Percentiles rank a stretch among this genome's conserved stretches.
phyloP scores from a whole-genome alignment of 176 grass and related monocot genomes.

The Raddia distichophylla region DNA sequence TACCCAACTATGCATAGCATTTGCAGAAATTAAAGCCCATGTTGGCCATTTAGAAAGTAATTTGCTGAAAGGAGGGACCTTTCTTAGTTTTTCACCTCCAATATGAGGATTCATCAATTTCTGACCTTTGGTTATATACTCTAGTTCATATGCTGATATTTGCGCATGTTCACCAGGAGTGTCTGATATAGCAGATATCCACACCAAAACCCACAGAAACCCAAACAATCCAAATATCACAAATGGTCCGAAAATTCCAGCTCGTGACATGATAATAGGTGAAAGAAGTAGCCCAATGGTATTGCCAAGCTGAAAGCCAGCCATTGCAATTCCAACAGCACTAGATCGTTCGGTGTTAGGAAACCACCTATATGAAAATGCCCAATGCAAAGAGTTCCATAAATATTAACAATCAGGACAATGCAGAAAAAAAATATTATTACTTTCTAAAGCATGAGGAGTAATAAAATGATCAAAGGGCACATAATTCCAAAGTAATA shows the following conservation, averaged over 20 bases:
- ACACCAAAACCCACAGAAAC: conserved; percentile 96
- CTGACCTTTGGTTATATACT: conserved; percentile 82
- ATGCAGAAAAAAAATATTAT: neutral
- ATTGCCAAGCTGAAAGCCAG: conserved; percentile 95
- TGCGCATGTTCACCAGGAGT: conserved; percentile 71
- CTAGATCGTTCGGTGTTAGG: conserved; percentile 87
- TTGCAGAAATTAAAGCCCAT: conserved; percentile 97
- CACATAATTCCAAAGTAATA: conserved; percentile 46
- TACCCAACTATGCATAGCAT: conserved; percentile 99
- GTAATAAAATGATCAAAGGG: conserved; percentile 16
- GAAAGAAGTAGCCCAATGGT: conserved; percentile 83
- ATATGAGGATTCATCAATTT: conserved; percentile 55
- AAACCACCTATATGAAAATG: conserved; percentile 92
- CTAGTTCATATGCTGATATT: conserved; percentile 84
- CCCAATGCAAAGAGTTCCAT: conserved; percentile 37
- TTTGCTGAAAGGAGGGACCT: conserved; percentile 87
- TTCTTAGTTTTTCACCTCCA: conserved; percentile 59
- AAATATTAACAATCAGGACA: neutral
- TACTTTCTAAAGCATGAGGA: conserved; percentile 27
- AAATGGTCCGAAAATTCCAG: conserved; percentile 92
- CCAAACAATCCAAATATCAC: conserved; percentile 97
- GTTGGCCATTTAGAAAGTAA: conserved; percentile 90
- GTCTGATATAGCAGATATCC: conserved; percentile 86
- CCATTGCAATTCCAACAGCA: conserved; percentile 95
- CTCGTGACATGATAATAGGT: conserved; percentile 89